Conservation (phyloP, 2,329 filamentous ascomycete species). For the Madurella mycetomatis region DNA sequence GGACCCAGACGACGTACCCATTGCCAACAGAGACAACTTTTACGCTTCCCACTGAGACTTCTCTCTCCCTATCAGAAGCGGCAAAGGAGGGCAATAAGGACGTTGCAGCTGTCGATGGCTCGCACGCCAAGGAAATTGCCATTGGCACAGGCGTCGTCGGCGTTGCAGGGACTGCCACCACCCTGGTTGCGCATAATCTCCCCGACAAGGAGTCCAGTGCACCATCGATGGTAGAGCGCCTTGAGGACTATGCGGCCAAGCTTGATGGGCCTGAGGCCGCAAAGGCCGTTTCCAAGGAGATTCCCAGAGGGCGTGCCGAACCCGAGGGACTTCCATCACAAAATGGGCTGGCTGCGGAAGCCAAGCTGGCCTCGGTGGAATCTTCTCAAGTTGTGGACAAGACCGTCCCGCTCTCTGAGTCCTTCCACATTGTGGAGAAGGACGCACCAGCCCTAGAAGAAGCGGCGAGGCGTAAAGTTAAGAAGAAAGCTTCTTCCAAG, state of each 20-base stretch:
- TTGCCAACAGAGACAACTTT: constrained; percentile 16
- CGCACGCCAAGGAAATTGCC: constrained; percentile 17
- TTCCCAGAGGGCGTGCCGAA: constrained; percentile 1
- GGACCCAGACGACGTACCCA: constrained; percentile 14
- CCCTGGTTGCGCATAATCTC: constrained; percentile 16
- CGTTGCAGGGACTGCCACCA: constrained; percentile 18
- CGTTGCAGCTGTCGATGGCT: constrained; percentile 1
- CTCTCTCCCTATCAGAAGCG: constrained; percentile 10
- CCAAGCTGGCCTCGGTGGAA: constrained; percentile 16
- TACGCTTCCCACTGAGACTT: constrained; percentile 20
- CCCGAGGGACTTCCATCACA: constrained; percentile 1
- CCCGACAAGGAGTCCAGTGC: constrained; percentile 9
- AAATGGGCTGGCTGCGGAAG: constrained; percentile 6
- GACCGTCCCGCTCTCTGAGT: constrained; percentile 25
- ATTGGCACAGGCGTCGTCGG: constrained; percentile 21
- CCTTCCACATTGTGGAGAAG: constrained; percentile 26
- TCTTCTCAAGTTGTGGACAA: constrained; percentile 22
- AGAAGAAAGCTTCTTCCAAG: constrained; percentile 22
- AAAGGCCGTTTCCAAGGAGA: neutral
- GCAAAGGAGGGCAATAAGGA: constrained; percentile 4
- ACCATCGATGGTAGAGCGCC: constrained; percentile 14
- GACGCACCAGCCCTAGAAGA: constrained; percentile 22
- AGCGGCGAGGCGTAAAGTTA: constrained; percentile 17
- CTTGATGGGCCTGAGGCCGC: constrained; percentile 8
- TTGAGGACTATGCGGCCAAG: constrained; percentile 20